Evolutionary conservation across 805 yeast genomes (phyloP).

Genomic region (Wickerhamomyces silvicola): DNA sequence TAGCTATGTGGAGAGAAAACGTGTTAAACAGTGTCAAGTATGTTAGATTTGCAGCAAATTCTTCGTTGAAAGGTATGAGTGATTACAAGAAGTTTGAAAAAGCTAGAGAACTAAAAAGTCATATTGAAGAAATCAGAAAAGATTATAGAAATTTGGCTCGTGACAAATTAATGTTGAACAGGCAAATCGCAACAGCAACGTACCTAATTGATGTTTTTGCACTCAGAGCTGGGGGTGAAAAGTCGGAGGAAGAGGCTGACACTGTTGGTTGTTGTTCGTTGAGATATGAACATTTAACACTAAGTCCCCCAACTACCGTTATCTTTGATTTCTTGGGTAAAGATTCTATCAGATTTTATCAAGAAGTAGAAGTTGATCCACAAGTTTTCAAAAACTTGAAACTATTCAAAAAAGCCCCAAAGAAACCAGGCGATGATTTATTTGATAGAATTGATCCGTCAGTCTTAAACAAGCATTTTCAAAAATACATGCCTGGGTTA

Average conservation of each 20-base stretch:
- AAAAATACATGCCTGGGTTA: slow-evolving; percentile 83
- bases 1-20: slow-evolving; percentile 96
- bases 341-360: slow-evolving; percentile 86
- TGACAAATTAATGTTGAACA: slow-evolving; percentile 69
- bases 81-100: slow-evolving; percentile 91
- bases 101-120: slow-evolving; percentile 75
- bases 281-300: slow-evolving; percentile 80
- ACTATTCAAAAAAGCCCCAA: slow-evolving; percentile 84
- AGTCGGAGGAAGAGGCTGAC: slow-evolving; percentile 95
- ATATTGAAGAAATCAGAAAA: slow-evolving; percentile 63
- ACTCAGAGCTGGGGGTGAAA: slow-evolving; percentile 96
- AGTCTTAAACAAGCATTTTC: slow-evolving; percentile 77
- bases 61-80: slow-evolving; percentile 85
- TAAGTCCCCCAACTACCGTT: slow-evolving; percentile 80
- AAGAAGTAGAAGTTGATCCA: slow-evolving; percentile 86
- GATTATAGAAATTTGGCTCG: slow-evolving; percentile 70
- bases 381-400: slow-evolving; percentile 87
- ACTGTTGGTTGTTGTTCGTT: slow-evolving; percentile 97
- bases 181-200: slow-evolving; percentile 92
- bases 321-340: slow-evolving; percentile 92
- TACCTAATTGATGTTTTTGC: slow-evolving; percentile 91
- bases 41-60: slow-evolving; percentile 85
- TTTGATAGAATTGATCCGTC: slow-evolving; percentile 88
- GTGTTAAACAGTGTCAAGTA: slow-evolving; percentile 78
- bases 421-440: slow-evolving; percentile 84